phyloP scores from a whole-genome alignment of 352 stramenopile genomes.

The Pythium guiyangense region DNA sequence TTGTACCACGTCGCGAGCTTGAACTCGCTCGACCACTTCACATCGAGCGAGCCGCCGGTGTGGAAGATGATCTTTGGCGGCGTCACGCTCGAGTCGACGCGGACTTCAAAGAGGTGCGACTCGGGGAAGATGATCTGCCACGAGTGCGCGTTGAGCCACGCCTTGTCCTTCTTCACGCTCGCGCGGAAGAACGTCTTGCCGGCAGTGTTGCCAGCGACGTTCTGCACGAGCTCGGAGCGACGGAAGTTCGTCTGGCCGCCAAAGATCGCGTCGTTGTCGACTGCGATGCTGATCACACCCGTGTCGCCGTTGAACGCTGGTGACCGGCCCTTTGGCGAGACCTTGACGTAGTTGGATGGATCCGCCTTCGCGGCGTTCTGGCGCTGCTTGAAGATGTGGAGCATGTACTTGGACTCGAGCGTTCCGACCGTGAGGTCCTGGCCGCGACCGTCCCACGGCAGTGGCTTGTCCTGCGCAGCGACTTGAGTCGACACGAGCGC shows the following conservation, averaged over 20 bases:
- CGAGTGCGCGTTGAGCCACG: constrained; percentile 41
- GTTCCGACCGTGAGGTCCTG: constrained; percentile 49
- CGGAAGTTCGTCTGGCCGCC: constrained; percentile 52
- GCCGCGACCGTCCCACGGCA: constrained; percentile 58
- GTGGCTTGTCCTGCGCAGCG: constrained; percentile 17
- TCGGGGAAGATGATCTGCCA: constrained; percentile 65
- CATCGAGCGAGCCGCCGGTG: constrained; percentile 35
- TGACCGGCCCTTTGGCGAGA: constrained; percentile 24
- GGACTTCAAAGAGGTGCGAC: constrained; percentile 51
- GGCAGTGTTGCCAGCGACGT: constrained; percentile 23
- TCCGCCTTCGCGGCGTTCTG: constrained; percentile 35
- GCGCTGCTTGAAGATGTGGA: constrained; percentile 62
- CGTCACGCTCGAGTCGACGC: constrained; percentile 40
- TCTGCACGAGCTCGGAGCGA: constrained; percentile 63
- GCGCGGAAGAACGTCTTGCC: constrained; percentile 60
- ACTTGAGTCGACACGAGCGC: constrained; percentile 8
- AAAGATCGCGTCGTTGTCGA: constrained; percentile 48
- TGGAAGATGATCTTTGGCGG: constrained; percentile 53
- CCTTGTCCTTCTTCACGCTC: constrained; percentile 42
- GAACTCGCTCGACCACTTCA: constrained; percentile 53
- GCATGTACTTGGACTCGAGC: constrained; percentile 51
- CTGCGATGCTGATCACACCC: constrained; percentile 46
- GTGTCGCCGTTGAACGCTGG: constrained; percentile 58
- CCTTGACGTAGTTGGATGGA: constrained; percentile 42
- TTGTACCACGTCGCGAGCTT: constrained; percentile 58